Conservation (phyloP, 164 flowering plant species). For the Dillenia suffruticosa region DNA sequence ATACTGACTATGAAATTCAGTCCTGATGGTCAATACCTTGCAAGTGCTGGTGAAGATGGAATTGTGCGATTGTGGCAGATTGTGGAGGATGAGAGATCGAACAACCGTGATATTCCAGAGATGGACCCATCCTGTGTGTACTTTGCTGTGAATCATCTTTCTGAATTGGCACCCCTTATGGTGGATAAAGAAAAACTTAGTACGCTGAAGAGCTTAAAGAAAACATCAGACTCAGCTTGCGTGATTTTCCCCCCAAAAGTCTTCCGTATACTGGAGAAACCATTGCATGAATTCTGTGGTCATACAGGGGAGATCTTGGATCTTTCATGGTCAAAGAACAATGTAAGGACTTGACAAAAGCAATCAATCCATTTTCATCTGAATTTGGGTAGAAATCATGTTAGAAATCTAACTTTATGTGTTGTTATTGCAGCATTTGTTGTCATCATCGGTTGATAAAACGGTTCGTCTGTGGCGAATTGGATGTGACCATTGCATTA, state of each 20-base stretch:
- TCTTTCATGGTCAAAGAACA: constrained; percentile 84
- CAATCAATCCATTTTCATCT: neutral
- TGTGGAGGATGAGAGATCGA: constrained; percentile 58
- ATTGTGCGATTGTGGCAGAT: constrained; percentile 84
- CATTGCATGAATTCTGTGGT: constrained; percentile 81
- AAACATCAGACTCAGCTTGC: constrained; percentile 66
- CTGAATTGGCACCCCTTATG: constrained; percentile 59
- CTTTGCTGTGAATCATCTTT: constrained; percentile 63
- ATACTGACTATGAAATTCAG: constrained; percentile 91
- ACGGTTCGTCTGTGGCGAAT: constrained; percentile 84
- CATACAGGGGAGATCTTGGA: constrained; percentile 75
- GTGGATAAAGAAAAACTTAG: constrained; percentile 48
- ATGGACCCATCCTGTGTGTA: constrained; percentile 69
- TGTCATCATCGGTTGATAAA: constrained; percentile 67
- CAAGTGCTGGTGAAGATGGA: constrained; percentile 90
- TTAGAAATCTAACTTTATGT: constrained; percentile 1
- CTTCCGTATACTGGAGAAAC: constrained; percentile 70
- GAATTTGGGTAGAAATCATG: neutral
- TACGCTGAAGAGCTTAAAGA: constrained; percentile 39
- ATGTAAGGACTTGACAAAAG: constrained; percentile 44
- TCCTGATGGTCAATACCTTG: constrained; percentile 78
- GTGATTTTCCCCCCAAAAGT: constrained; percentile 77
- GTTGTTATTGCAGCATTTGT: constrained; percentile 55
- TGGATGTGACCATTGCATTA: constrained; percentile 60
- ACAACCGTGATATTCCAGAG: constrained; percentile 46